A percentile compares a stretch with the other conserved stretches of the same genome.
phyloP scores from a whole-genome alignment of 441 rosid genomes.

The Pelargonium cotyledonis region DNA sequence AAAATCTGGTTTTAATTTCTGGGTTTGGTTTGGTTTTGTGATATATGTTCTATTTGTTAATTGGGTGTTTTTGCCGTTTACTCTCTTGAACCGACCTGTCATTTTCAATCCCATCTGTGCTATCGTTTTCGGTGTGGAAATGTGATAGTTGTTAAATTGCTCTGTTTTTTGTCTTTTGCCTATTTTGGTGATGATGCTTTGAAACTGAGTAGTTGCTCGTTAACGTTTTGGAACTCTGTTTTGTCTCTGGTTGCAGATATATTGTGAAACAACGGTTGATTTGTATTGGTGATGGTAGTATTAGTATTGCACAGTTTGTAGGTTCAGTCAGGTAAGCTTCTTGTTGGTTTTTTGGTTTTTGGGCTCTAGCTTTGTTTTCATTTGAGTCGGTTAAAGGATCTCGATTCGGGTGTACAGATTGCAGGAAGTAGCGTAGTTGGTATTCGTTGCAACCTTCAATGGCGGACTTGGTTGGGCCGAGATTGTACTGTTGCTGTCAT shows the following conservation, averaged over 20 bases:
- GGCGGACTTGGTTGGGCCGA: constrained; percentile 50
- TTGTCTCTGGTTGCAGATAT: constrained; percentile 22
- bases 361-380: background rate
- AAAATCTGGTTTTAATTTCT: background rate
- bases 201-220: background rate
- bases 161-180: background rate
- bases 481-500: constrained; percentile 65
- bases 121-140: background rate
- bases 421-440: background rate
- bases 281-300: background rate
- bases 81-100: background rate
- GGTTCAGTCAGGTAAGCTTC: constrained; percentile 19
- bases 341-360: background rate
- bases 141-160: background rate
- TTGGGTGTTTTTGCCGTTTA: background rate
- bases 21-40: background rate
- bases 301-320: constrained; percentile 8
- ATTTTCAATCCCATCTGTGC: background rate
- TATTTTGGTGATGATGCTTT: background rate
- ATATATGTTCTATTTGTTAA: too few relatives aligned
- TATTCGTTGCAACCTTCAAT: constrained; percentile 20
- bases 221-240: constrained; percentile 10
- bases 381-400: background rate
- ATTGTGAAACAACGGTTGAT: constrained; percentile 11
- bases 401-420: constrained; percentile 10